Evolutionary conservation across 208 protist species (phyloP).

Genomic region (Angomonas desouzai): DNA sequence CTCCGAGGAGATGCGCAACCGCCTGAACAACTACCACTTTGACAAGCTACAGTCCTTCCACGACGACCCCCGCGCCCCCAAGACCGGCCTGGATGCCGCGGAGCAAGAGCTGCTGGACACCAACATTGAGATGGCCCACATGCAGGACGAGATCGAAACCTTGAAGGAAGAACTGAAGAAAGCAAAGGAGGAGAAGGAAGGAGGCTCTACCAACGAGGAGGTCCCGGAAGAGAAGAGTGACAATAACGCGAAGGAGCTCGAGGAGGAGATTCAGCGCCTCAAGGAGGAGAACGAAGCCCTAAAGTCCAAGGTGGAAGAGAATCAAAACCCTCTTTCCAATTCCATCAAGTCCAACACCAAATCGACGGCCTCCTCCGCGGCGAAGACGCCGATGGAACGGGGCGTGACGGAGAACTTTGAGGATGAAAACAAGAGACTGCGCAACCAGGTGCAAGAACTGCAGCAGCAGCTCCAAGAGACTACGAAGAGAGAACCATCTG

Average conservation of each 20-base stretch:
- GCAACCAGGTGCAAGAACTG: constrained; percentile 2
- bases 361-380: background rate
- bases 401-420: background rate
- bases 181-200: constrained; percentile 9
- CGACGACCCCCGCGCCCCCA: constrained; percentile 24
- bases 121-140: constrained; percentile 13
- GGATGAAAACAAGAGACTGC: constrained; percentile 4
- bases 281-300: constrained; percentile 2
- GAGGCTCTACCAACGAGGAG: background rate
- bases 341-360: background rate
- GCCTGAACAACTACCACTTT: constrained; percentile 41
- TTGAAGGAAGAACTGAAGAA: constrained; percentile 14
- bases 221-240: background rate
- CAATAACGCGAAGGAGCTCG: constrained; percentile 11
- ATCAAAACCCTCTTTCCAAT: background rate
- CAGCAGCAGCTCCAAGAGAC: background rate
- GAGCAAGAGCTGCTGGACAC: constrained; percentile 33
- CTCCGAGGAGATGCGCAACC: constrained; percentile 26
- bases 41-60: constrained; percentile 29
- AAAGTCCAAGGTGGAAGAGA: constrained; percentile 1
- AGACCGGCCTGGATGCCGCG: constrained; percentile 37
- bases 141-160: constrained; percentile 22
- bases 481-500: constrained; percentile 1
- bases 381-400: background rate
- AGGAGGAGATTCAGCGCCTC: constrained; percentile 16